Conservation (phyloP, 805 yeast species). For the Saccharomycopsis fermentans region DNA sequence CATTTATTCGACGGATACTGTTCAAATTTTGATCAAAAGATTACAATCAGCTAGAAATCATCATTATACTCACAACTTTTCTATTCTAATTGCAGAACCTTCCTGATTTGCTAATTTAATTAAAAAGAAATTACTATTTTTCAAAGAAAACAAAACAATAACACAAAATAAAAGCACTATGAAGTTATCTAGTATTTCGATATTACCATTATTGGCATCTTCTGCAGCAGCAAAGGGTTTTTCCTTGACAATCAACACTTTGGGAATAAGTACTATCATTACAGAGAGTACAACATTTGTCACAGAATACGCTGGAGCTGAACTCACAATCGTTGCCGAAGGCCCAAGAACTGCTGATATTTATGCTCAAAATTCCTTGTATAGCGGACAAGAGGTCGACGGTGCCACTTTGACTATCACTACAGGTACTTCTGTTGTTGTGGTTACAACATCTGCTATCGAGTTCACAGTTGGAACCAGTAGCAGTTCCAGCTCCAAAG, state of each 20-base stretch:
- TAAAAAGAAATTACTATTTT: too few species aligned
- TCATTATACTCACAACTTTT: too few species aligned
- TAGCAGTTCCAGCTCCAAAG: not conserved
- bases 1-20: too few species aligned
- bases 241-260: not conserved
- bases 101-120: too few species aligned
- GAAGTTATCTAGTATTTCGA: constrained; percentile 54
- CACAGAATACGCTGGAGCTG: not conserved
- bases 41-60: too few species aligned
- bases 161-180: constrained; percentile 19
- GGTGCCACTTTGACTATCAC: not conserved
- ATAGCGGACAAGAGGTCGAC: not conserved
- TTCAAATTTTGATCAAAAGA: too few species aligned
- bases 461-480: not conserved
- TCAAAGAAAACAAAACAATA: too few species aligned
- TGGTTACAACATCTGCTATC: not conserved
- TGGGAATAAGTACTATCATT: not conserved
- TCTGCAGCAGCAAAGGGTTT: constrained; percentile 51
- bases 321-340: not conserved
- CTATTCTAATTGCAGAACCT: too few species aligned
- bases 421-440: not conserved
- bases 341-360: not conserved
- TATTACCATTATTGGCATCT: constrained; percentile 44
- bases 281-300: not conserved
- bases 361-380: not conserved